Percentiles rank a stretch among this genome's conserved stretches.
phyloP scores from a whole-genome alignment of 257 asterid species.

The Solanum chmielewskii region DNA sequence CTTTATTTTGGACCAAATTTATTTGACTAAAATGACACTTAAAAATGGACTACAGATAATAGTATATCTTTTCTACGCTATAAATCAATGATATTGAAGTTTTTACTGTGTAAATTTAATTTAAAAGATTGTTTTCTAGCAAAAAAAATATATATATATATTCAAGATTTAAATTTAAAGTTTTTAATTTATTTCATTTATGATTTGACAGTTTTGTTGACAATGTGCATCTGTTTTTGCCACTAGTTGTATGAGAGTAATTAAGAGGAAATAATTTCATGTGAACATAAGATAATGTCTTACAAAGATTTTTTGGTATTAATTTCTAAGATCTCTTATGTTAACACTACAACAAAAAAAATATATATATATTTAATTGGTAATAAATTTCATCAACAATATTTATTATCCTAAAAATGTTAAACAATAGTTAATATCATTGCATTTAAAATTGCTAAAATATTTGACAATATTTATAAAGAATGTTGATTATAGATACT shows the following conservation, averaged over 20 bases:
- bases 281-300: neutral
- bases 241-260: neutral
- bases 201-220: neutral
- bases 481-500: no score
- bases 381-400: no score
- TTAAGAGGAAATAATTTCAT: neutral
- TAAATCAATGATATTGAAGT: neutral
- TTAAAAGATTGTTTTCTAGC: neutral
- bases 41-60: neutral
- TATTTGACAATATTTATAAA: no score
- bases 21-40: neutral
- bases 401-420: no score
- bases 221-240: neutral
- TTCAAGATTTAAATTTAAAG: neutral
- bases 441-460: no score
- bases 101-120: fast-evolving
- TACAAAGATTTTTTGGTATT: neutral
- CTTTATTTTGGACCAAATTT: neutral
- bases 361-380: neutral
- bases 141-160: neutral
- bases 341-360: neutral
- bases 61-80: neutral
- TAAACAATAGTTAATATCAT: no score
- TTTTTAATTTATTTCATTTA: neutral
- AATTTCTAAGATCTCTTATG: neutral